phyloP scores from a whole-genome alignment of 106 monocot genomes.

The Platanthera zijinensis region DNA sequence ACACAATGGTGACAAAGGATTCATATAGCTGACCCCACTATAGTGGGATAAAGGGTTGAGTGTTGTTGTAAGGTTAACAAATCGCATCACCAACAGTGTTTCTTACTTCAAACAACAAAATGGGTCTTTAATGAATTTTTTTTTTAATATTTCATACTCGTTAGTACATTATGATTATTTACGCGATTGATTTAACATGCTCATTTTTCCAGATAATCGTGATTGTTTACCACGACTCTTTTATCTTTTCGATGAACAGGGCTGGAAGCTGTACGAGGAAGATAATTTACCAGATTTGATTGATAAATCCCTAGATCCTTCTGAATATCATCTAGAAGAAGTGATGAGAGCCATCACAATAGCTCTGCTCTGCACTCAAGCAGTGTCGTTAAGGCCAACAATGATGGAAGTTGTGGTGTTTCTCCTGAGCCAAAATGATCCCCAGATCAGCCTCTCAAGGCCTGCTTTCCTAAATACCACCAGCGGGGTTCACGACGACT shows the following conservation, averaged over 20 bases:
- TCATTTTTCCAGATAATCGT: no score
- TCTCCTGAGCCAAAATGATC: constrained; percentile 32
- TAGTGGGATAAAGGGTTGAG: no score
- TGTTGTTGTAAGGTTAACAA: no score
- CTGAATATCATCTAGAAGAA: constrained; percentile 29
- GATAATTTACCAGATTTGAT: constrained; percentile 24
- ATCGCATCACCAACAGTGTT: no score
- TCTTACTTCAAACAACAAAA: no score
- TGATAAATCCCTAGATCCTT: constrained; percentile 35
- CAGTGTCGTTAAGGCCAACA: constrained; percentile 44
- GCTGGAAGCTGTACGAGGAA: constrained; percentile 52
- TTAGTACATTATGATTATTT: no score
- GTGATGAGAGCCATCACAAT: constrained; percentile 39
- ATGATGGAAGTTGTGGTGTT: constrained; percentile 57
- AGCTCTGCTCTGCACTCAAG: constrained; percentile 62
- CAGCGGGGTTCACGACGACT: constrained; percentile 18
- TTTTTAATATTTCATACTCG: no score
- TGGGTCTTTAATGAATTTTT: no score
- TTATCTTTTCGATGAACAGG: constrained; percentile 20
- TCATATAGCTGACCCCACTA: no score
- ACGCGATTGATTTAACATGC: no score
- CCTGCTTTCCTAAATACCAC: constrained; percentile 46
- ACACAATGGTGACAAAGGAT: no score
- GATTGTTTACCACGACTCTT: not conserved
- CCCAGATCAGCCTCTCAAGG: constrained; percentile 24